These are phyloP conservation scores for Meyerozyma athensensis DNA, from an alignment of 1,139 yeast genomes.

Conservation along the genomic window DNA sequence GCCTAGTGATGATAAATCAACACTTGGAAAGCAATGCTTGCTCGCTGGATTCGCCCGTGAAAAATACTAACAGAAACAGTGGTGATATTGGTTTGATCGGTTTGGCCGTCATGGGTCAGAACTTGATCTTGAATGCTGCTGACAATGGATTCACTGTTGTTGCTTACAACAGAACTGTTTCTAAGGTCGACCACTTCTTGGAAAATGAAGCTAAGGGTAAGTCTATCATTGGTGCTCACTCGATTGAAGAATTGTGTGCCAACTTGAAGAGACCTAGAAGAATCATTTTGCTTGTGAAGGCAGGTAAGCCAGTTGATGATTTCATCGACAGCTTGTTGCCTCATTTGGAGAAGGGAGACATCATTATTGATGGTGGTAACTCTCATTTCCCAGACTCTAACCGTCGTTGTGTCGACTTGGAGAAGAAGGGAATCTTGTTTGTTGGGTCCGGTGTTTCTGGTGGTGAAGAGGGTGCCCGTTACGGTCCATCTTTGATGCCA, in stretches of 20 bases:
- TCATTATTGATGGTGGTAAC: slow-evolving; percentile 99
- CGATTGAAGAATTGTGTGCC: slow-evolving; percentile 80
- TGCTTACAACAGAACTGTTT: slow-evolving; percentile 95
- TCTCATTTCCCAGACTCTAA: slow-evolving; percentile 98
- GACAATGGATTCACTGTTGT: slow-evolving; percentile 97
- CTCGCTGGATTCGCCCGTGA: not conserved
- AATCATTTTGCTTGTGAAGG: slow-evolving; percentile 90
- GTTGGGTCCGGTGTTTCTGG: slow-evolving; percentile 99
- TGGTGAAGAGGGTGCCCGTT: slow-evolving; percentile 99
- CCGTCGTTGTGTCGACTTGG: slow-evolving; percentile 91
- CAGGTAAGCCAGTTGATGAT: slow-evolving; percentile 91
- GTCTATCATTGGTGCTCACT: slow-evolving; percentile 91
- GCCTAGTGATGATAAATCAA: not conserved
- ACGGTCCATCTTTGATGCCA: slow-evolving; percentile 99
- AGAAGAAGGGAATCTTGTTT: slow-evolving; percentile 80
- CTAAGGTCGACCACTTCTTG: slow-evolving; percentile 91
- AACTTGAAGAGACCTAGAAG: slow-evolving; percentile 97
- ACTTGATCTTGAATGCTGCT: slow-evolving; percentile 94
- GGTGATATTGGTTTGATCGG: slow-evolving; percentile 99
- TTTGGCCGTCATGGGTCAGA: slow-evolving; percentile 99
- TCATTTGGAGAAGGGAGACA: slow-evolving; percentile 92
- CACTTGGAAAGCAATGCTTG: not conserved
- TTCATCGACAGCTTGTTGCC: slow-evolving; percentile 88
- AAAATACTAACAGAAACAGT: slow-evolving; percentile 28
- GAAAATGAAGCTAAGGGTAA: slow-evolving; percentile 92